A percentile compares a stretch with the other conserved stretches of the same genome.
phyloP scores from a whole-genome alignment of 441 rosid genomes.

The California macrophylla region DNA sequence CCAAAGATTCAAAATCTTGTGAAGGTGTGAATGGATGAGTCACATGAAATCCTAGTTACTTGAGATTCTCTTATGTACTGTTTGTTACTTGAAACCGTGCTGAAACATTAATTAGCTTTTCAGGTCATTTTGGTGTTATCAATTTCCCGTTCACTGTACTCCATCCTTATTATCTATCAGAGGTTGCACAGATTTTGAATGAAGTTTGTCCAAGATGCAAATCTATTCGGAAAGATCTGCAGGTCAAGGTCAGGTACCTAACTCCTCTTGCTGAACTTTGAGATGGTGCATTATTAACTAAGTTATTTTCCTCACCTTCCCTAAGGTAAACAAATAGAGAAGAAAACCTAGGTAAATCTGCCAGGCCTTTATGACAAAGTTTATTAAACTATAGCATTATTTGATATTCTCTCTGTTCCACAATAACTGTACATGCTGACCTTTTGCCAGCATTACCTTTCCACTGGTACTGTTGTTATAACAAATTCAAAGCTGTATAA shows the following conservation, averaged over 20 bases:
- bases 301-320: not conserved
- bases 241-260: slow-evolving; percentile 56
- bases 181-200: slow-evolving; percentile 57
- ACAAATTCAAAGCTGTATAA: not conserved
- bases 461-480: not conserved
- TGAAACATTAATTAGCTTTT: slow-evolving; percentile 18
- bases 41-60: slow-evolving; percentile 10
- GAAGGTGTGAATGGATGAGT: slow-evolving; percentile 49
- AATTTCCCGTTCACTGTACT: slow-evolving; percentile 46
- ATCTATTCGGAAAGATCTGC: slow-evolving; percentile 45
- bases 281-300: not conserved
- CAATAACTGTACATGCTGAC: not conserved
- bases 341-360: not conserved
- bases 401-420: not conserved
- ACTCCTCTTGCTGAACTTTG: slow-evolving; percentile 6
- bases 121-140: slow-evolving; percentile 80
- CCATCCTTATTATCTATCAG: slow-evolving; percentile 67
- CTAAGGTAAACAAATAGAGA: not conserved
- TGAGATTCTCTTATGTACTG: slow-evolving; percentile 9
- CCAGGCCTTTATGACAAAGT: not conserved
- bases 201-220: slow-evolving; percentile 83
- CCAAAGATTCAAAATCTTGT: slow-evolving; percentile 46
- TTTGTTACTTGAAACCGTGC: slow-evolving; percentile 13
- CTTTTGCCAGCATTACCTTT: not conserved
- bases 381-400: not conserved